phyloP scores from a whole-genome alignment of 2,329 filamentous ascomycete genomes.

The Chalara sp. region DNA sequence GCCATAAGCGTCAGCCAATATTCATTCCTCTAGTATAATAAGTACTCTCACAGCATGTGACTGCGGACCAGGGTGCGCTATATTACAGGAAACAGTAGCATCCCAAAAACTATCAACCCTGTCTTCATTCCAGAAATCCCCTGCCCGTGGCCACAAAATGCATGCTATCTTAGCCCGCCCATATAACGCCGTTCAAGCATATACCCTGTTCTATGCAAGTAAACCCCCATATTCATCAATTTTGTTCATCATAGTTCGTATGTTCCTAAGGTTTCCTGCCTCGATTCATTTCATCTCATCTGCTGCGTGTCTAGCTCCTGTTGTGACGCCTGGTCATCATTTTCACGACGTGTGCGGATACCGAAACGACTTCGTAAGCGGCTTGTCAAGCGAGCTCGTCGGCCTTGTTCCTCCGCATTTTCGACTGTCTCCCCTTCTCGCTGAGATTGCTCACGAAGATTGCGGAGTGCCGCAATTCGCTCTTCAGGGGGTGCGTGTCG shows the following conservation, averaged over 20 bases:
- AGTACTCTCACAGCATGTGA: too few species aligned
- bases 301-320: background rate
- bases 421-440: conserved; percentile 9
- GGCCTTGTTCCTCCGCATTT: conserved; percentile 17
- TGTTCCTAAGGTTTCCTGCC: background rate
- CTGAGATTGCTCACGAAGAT: conserved; percentile 34
- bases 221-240: background rate
- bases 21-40: too few species aligned
- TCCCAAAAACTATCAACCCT: too few species aligned
- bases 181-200: background rate
- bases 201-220: background rate
- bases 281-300: background rate
- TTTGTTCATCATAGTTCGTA: background rate
- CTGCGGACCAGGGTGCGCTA: too few species aligned
- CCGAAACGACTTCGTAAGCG: conserved; percentile 23
- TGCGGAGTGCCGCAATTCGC: conserved; percentile 52
- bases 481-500: conserved; percentile 54
- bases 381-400: conserved; percentile 21
- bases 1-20: too few species aligned
- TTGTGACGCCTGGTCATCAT: background rate
- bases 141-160: background rate
- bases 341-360: conserved; percentile 21
- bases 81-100: too few species aligned
- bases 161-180: background rate
- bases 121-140: too few species aligned